These are phyloP conservation scores for Fraxinus angustifolia DNA, from an alignment of 305 asterid species.

Conservation along the genomic window DNA sequence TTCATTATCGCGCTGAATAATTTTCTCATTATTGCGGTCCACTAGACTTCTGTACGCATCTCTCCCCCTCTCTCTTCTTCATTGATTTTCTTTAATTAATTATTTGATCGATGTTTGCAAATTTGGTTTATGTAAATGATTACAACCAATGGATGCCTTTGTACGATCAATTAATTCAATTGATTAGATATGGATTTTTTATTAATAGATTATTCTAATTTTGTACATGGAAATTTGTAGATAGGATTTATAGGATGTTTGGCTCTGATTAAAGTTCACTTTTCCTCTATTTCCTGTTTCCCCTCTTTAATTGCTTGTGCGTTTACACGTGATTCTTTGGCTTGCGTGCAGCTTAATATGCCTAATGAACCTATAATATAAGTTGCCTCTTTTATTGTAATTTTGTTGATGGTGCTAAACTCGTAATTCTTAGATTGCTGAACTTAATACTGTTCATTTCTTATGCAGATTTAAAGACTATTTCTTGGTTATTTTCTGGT, in stretches of 20 bases:
- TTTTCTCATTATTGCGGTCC: not conserved
- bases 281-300: not conserved
- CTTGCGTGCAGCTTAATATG: not conserved
- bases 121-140: not conserved
- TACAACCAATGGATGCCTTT: not conserved
- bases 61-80: not conserved
- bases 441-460: not conserved
- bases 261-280: not conserved
- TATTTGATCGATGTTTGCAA: not conserved
- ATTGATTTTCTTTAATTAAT: not conserved
- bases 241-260: not conserved
- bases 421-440: not conserved
- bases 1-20: conserved; percentile 5
- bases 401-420: not conserved
- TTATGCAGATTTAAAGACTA: not conserved
- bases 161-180: not conserved
- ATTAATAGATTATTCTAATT: not conserved
- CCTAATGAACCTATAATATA: not conserved
- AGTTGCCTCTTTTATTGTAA: not conserved
- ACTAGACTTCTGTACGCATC: conserved; percentile 13
- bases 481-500: not conserved
- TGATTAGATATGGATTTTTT: not conserved
- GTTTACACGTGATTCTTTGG: not conserved
- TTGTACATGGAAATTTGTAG: not conserved
- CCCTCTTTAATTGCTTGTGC: not conserved